Evolutionary conservation across 257 asterid species (phyloP).

Genomic region (Plectranthus barbatus): DNA sequence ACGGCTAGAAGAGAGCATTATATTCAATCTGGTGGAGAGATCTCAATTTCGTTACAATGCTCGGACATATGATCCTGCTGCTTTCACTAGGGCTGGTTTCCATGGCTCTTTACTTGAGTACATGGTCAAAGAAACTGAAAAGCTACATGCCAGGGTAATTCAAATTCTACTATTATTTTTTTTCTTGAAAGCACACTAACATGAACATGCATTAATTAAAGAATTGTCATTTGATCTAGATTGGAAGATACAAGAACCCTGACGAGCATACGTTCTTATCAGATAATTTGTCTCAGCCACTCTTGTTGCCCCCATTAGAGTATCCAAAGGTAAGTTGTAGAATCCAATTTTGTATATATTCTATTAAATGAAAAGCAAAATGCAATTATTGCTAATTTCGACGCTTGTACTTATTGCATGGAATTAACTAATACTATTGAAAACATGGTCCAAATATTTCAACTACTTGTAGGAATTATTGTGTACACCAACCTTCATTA

Average conservation of each 20-base stretch:
- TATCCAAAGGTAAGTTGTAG: constrained; percentile 49
- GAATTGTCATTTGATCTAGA: constrained; percentile 28
- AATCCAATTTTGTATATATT: neutral
- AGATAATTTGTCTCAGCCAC: constrained; percentile 45
- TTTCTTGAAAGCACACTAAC: neutral
- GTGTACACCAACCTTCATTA: neutral
- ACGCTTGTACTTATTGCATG: neutral
- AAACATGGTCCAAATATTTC: neutral
- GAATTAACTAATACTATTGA: neutral
- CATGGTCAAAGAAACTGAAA: constrained; percentile 75
- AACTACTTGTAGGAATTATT: neutral
- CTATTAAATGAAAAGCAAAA: neutral
- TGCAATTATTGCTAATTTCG: neutral
- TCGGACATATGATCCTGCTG: constrained; percentile 51
- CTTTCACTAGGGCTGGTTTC: constrained; percentile 53
- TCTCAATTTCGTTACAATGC: constrained; percentile 65
- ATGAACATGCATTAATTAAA: neutral
- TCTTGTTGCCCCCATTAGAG: constrained; percentile 79
- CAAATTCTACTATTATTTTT: neutral
- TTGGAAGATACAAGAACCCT: constrained; percentile 78
- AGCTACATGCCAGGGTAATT: constrained; percentile 65
- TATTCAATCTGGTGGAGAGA: constrained; percentile 75
- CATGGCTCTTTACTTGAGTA: constrained; percentile 69
- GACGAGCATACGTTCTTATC: constrained; percentile 91
- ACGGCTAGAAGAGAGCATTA: constrained; percentile 80